Evolutionary conservation across 2,329 filamentous ascomycete species (phyloP), one percentile per base, ranked within the genome.

Genomic region (Ascochyta clinopodiicola): DNA sequence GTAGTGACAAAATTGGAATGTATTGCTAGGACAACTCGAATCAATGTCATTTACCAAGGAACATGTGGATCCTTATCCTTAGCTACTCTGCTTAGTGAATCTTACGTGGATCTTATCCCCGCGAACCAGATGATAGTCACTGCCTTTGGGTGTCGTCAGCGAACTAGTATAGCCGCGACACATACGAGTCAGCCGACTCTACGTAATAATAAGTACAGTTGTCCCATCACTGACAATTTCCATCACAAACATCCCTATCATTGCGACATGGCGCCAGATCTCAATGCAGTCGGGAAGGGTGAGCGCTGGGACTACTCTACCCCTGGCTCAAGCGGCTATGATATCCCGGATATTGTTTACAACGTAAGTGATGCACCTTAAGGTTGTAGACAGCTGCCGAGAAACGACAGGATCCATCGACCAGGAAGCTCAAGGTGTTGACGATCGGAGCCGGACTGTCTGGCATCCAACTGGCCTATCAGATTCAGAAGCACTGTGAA

Each of bases 381-480:
- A 4, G 9, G 2, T 9, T 51, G 6, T 49, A n/a, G 6, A 10
- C 15, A 19, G 0, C 5, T 4, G 6, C 17, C 50, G 32, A 55
- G 15, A 25, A 12, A 12, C 1, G 5, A 1, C 4, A 64, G 63
- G 61, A 66, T 13, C 61, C 63, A 4, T 55, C 61, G 1, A 53
- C 56, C 9, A 43, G 57, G 3, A 80, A 77, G 58, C 53, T 83
- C 22, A 78, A 75, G 37, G 77, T 81, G 2, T 57, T 83, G 35
- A 81, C 77, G 8, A 80, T 82, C 49, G 80, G 80, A 27, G 80
- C 77, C 4, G 80, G 80, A 6, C 71, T 81, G 1, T 78, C 76
- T 9, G 79, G 79, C 6, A 81, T 82, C 12, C 64, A 79, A 57
- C 75, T 78, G 64, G 79, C 80, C 58, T 80, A 81, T 50, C 68